Evolutionary conservation across 1,284 basidiomycete species (phyloP).

Genomic region (Sanghuangporus baumii): DNA sequence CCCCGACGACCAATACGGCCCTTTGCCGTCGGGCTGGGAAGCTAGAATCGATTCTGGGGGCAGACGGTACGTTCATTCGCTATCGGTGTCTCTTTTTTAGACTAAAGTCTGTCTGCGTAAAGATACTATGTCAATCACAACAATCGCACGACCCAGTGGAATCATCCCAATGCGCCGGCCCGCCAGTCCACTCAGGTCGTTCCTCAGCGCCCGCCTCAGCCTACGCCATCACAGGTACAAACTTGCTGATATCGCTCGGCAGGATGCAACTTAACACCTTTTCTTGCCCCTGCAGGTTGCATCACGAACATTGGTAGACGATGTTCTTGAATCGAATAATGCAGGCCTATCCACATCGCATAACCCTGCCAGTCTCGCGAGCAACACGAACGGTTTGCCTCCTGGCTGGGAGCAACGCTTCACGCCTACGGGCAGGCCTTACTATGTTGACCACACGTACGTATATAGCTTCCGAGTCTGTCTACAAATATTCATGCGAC

Average conservation of each 20-base stretch:
- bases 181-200: conserved; percentile 2
- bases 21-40: conserved; percentile 92
- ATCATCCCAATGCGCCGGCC: conserved; percentile 45
- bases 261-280: conserved; percentile 17
- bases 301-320: conserved; percentile 55
- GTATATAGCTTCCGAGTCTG: background rate
- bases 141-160: conserved; percentile 93
- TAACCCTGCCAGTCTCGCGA: conserved; percentile 40
- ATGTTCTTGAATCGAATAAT: conserved; percentile 46
- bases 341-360: conserved; percentile 26
- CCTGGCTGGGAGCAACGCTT: conserved; percentile 98
- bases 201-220: conserved; percentile 6
- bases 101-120: background rate
- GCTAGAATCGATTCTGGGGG: conserved; percentile 85
- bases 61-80: conserved; percentile 56
- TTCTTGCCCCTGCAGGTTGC: conserved; percentile 47
- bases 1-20: conserved; percentile 51
- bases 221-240: conserved; percentile 35
- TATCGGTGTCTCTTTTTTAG: background rate
- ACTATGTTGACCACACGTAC: conserved; percentile 83
- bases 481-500: no score
- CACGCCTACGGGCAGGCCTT: conserved; percentile 95
- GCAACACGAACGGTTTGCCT: conserved; percentile 64
- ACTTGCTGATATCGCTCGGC: background rate
- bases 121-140: conserved; percentile 85